phyloP scores from a whole-genome alignment of 169 alveolate species.

The Eimeria maxima region DNA sequence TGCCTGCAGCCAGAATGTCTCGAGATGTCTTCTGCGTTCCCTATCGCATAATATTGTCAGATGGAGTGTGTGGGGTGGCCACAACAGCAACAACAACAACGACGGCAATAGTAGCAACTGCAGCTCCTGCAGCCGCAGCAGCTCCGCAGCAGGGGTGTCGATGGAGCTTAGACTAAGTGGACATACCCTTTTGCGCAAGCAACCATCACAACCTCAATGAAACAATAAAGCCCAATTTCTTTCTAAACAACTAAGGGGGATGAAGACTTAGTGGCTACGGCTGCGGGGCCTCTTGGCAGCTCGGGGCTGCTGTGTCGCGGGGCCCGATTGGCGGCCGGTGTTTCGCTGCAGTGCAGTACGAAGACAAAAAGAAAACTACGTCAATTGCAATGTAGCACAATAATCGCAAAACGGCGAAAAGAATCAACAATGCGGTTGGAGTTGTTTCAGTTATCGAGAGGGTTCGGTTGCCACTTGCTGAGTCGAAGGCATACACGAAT shows the following conservation, averaged over 20 bases:
- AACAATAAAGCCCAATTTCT: too few species aligned
- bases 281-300: conserved; percentile 5
- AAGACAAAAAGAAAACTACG: too few species aligned
- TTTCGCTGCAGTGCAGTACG: too few species aligned
- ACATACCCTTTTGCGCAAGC: not conserved
- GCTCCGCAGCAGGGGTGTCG: not conserved
- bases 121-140: conserved; percentile 23
- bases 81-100: conserved; percentile 3
- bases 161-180: not conserved
- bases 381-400: too few species aligned
- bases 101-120: not conserved
- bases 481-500: too few species aligned
- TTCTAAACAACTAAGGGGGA: too few species aligned
- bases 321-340: too few species aligned
- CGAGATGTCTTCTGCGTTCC: not conserved
- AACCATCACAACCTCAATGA: not conserved
- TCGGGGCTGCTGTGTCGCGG: not conserved
- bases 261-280: too few species aligned
- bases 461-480: too few species aligned
- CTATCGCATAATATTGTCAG: not conserved
- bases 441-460: too few species aligned
- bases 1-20: not conserved
- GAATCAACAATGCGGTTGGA: too few species aligned
- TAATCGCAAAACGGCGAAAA: too few species aligned
- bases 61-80: not conserved